Percentiles rank a stretch among this genome's conserved stretches.
Conservation (phyloP, 495 filamentous ascomycete genomes). For the Neurospora terricola region DNA sequence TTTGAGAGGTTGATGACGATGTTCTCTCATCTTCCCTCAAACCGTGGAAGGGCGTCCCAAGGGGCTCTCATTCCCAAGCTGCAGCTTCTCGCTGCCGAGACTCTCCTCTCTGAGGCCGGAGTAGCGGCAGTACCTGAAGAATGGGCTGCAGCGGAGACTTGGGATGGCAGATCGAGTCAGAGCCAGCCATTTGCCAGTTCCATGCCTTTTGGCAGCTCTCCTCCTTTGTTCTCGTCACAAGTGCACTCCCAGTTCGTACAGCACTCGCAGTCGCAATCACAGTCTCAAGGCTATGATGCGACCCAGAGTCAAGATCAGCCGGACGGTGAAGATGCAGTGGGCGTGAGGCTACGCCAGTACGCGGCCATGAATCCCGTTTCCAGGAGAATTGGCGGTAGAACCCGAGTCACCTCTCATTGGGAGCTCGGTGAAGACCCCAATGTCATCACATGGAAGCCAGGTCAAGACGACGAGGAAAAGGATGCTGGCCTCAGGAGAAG, state of each 20-base stretch:
- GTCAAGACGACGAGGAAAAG: slow-evolving; percentile 5
- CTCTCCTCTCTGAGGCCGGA: slow-evolving; percentile 14
- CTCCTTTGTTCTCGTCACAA: slow-evolving; percentile 5
- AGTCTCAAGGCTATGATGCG: not conserved
- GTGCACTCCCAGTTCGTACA: not conserved
- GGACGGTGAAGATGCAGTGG: slow-evolving; percentile 3
- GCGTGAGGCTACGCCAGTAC: slow-evolving; percentile 16
- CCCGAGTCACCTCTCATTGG: slow-evolving; percentile 10
- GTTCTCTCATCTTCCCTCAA: not conserved
- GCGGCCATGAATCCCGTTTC: slow-evolving; percentile 5
- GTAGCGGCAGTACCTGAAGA: slow-evolving; percentile 6
- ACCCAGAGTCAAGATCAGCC: not conserved
- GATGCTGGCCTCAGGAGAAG: slow-evolving; percentile 6
- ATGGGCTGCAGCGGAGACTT: not conserved
- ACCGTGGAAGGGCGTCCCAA: not conserved
- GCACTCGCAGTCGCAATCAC: not conserved
- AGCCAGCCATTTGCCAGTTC: slow-evolving; percentile 2
- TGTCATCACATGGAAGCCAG: slow-evolving; percentile 10
- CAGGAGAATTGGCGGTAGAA: not conserved
- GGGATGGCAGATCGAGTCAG: not conserved
- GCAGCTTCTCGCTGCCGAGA: slow-evolving; percentile 14
- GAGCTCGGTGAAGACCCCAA: slow-evolving; percentile 12
- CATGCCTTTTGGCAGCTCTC: slow-evolving; percentile 12
- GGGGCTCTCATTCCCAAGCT: not conserved
- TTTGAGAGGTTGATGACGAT: not conserved